Base-by-base conservation (phyloP, 2,329 filamentous ascomycete species). In the Stachybotrys chlorohalonatus region DNA sequence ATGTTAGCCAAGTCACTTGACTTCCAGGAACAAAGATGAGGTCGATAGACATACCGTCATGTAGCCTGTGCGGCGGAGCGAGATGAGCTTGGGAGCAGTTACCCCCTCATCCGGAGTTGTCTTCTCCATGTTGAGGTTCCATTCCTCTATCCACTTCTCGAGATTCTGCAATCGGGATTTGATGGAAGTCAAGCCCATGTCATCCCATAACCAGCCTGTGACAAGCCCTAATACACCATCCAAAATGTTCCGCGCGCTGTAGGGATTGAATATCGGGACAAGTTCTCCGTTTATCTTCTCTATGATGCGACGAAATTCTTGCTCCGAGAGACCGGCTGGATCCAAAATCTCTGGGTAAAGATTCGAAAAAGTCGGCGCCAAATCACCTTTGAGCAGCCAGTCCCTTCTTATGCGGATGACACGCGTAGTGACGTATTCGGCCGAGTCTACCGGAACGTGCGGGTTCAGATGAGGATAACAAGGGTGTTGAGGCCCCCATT, bases 331-430 rank as follows among this genome's bases (percentile, higher is more conserved):
- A 36, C 92, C 83, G 0, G 83, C 83, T 0, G 91, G 90, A 60
- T 96, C 92, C 7, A 99, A 77, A 55, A 99, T 95, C 67, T 99
- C 94, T 0, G 94, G 94, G 64, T 99, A 99, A 3, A 96, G 77
- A 64, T 97, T 96, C 15, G 90, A 94, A 67, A 95, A 97, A 0
- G 92, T 90, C 0, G 94, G 94, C 1, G 92, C 93, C 31, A 96
- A 75, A 69, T 99, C 94, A 42, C 93, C 94, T 57, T 86, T 82
- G 32, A 92, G 71, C 72, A 97, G 86, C 89, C 92, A 99, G 70
- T 99, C 94, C 47, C 94, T 82, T 55, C 86, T 85, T 58, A 99
- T 87, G 15, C 94, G 86, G 64, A 99, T 96, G 59, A 99, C 89
- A 55, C 93, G 86, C 2, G 94, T 99, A 7, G 79, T 84, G 49